These are phyloP conservation scores for Ramaria sp. DNA, from an alignment of 768 basidiomycete genomes.

Conservation along the genomic window DNA sequence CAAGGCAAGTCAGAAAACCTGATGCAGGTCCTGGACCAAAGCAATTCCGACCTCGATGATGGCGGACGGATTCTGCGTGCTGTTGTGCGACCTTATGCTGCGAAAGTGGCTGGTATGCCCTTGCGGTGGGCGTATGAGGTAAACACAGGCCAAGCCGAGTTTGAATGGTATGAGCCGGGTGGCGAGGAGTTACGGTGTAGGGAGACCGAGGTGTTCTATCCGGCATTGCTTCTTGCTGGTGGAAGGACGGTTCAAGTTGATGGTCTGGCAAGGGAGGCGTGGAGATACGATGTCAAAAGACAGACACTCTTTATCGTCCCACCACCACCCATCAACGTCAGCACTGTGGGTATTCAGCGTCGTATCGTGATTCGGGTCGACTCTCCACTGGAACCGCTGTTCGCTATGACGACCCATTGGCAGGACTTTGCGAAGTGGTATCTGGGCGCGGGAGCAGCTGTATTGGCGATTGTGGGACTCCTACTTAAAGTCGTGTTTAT, in stretches of 20 bases:
- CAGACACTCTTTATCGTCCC: constrained; percentile 69
- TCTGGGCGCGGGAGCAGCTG: background rate
- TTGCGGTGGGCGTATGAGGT: constrained; percentile 65
- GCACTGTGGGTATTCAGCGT: constrained; percentile 34
- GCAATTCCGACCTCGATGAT: constrained; percentile 63
- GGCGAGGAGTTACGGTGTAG: constrained; percentile 22
- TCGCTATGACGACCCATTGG: constrained; percentile 55
- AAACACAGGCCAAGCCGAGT: constrained; percentile 55
- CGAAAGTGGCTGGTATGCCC: constrained; percentile 84
- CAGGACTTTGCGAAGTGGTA: constrained; percentile 34
- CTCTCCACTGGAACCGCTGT: constrained; percentile 40
- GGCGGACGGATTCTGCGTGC: constrained; percentile 70
- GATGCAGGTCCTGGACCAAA: constrained; percentile 32
- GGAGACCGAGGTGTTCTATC: constrained; percentile 80
- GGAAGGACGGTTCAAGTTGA: constrained; percentile 46
- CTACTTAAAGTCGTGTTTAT: too few species aligned
- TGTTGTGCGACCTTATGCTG: constrained; percentile 83
- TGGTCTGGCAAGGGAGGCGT: constrained; percentile 40
- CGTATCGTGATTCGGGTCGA: constrained; percentile 42
- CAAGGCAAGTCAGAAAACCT: background rate
- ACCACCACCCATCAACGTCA: constrained; percentile 23
- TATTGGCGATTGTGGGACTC: background rate
- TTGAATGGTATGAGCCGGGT: constrained; percentile 46
- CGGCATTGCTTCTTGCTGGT: constrained; percentile 42
- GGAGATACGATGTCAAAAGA: constrained; percentile 46